Evolutionary conservation across 2,329 filamentous ascomycete species (phyloP).

Genomic region (Penicillium brasilianum): DNA sequence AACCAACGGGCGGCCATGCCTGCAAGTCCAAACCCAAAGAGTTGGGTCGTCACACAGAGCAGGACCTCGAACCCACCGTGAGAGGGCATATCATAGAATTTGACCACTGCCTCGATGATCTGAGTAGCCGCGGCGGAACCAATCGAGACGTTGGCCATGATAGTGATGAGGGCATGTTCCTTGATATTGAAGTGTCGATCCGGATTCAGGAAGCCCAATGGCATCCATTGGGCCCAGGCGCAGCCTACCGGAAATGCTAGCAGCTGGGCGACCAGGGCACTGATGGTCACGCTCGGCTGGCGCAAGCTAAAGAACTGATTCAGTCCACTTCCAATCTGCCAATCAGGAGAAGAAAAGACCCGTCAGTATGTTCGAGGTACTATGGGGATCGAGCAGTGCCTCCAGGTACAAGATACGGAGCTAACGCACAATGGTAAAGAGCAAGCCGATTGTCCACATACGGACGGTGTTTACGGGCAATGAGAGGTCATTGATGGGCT

Average conservation of each 20-base stretch:
- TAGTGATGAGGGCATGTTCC: slow-evolving; percentile 52
- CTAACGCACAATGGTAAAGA: slow-evolving; percentile 43
- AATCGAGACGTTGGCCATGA: slow-evolving; percentile 55
- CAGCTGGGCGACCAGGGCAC: slow-evolving; percentile 48
- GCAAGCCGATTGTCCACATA: slow-evolving; percentile 46
- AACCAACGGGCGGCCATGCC: slow-evolving; percentile 65
- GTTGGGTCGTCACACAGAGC: slow-evolving; percentile 64
- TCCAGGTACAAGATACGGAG: not conserved
- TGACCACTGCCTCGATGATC: slow-evolving; percentile 45
- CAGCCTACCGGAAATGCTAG: slow-evolving; percentile 53
- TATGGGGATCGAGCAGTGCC: not conserved
- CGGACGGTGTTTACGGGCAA: slow-evolving; percentile 42
- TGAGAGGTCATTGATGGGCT: slow-evolving; percentile 38
- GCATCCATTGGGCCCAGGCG: slow-evolving; percentile 46
- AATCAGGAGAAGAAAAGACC: not conserved
- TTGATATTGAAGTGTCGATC: slow-evolving; percentile 47
- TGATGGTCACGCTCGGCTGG: slow-evolving; percentile 48
- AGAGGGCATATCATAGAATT: slow-evolving; percentile 63
- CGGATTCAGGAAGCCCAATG: slow-evolving; percentile 50
- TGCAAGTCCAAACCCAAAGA: slow-evolving; percentile 68
- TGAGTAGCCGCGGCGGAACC: slow-evolving; percentile 49
- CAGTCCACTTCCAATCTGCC: slow-evolving; percentile 42
- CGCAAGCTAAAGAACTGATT: slow-evolving; percentile 48
- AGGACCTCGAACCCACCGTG: slow-evolving; percentile 65
- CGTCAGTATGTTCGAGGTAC: not conserved